Percentiles rank a stretch among this genome's conserved stretches.
Evolutionary conservation across 2,329 filamentous ascomycete species (phyloP).

Genomic region (Neoarthrinium moseri): DNA sequence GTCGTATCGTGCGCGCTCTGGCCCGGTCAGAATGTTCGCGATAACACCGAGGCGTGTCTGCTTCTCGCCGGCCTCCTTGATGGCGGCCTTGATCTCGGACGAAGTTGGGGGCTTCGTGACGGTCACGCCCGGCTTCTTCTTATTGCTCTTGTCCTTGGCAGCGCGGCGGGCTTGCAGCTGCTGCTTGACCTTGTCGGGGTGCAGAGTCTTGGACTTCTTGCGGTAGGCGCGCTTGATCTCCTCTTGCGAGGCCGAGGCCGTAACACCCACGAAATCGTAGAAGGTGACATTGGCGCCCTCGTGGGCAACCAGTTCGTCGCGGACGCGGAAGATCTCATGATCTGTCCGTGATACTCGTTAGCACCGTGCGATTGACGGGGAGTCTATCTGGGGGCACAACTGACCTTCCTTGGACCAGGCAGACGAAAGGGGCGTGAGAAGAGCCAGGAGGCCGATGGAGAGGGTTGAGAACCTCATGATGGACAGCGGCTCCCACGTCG

Average conservation of each 20-base stretch:
- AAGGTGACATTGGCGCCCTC: conserved; percentile 83
- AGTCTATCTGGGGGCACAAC: conserved; percentile 18
- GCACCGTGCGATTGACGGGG: conserved; percentile 3
- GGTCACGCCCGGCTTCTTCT: conserved; percentile 58
- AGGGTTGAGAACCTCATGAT: conserved; percentile 72
- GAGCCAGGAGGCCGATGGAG: conserved; percentile 66
- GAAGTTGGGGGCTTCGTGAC: conserved; percentile 71
- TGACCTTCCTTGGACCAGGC: conserved; percentile 87
- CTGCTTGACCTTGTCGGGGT: conserved; percentile 95
- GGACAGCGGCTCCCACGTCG: conserved; percentile 28
- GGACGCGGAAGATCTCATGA: conserved; percentile 95
- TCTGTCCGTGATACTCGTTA: conserved; percentile 50
- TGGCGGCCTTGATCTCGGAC: conserved; percentile 72
- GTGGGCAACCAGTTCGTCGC: conserved; percentile 75
- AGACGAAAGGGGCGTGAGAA: conserved; percentile 64
- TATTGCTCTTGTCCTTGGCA: conserved; percentile 51
- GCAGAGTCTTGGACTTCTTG: conserved; percentile 77
- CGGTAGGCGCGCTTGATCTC: conserved; percentile 94
- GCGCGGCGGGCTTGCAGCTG: conserved; percentile 71
- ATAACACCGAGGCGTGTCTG: conserved; percentile 85
- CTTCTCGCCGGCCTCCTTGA: conserved; percentile 79
- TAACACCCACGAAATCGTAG: conserved; percentile 88
- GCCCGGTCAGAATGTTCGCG: conserved; percentile 79
- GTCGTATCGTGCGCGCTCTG: conserved; percentile 84
- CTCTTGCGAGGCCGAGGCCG: conserved; percentile 71